A percentile compares a stretch with the other conserved stretches of the same genome.
These are phyloP conservation scores for Mortierella sp. DNA, from an alignment of 371 early-diverging fungal species.

Conservation along the genomic window DNA sequence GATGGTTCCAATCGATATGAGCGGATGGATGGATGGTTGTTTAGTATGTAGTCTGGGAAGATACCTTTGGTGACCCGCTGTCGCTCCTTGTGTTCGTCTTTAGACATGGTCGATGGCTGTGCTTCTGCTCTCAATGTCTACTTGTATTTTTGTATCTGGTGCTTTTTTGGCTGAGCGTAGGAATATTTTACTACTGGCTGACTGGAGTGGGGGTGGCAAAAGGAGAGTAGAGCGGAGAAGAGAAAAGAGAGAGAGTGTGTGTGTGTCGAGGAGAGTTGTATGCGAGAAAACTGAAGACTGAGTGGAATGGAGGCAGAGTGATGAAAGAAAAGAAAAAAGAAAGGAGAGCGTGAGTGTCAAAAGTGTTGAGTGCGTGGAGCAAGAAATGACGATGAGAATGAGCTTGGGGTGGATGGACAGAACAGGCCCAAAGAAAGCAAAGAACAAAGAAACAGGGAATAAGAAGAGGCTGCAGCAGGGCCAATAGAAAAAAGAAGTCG, in stretches of 20 bases:
- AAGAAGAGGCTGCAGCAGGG: background rate
- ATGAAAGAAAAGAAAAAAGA: background rate
- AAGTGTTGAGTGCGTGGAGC: background rate
- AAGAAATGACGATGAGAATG: background rate
- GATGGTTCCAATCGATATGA: background rate
- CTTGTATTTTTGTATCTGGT: background rate
- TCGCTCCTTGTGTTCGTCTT: slow-evolving; percentile 41
- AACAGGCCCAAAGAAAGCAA: slow-evolving; percentile 20
- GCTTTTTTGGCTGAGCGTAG: background rate
- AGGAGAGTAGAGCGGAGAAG: background rate
- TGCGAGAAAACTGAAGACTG: too few relatives aligned
- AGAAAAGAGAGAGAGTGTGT: background rate
- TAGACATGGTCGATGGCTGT: slow-evolving; percentile 21
- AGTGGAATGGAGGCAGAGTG: background rate
- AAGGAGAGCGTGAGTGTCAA: background rate
- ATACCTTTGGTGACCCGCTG: slow-evolving; percentile 44
- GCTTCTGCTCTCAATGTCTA: background rate
- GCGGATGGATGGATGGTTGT: background rate
- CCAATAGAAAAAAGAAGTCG: slow-evolving; percentile 10
- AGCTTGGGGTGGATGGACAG: background rate
- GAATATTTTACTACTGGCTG: too few relatives aligned
- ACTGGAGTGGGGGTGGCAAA: background rate
- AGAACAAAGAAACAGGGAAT: background rate
- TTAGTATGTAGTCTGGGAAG: background rate
- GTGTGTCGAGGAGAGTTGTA: too few relatives aligned